These are phyloP conservation scores for Suhomyces maxii DNA, from an alignment of 1,139 yeast species.

Conservation along the genomic window DNA sequence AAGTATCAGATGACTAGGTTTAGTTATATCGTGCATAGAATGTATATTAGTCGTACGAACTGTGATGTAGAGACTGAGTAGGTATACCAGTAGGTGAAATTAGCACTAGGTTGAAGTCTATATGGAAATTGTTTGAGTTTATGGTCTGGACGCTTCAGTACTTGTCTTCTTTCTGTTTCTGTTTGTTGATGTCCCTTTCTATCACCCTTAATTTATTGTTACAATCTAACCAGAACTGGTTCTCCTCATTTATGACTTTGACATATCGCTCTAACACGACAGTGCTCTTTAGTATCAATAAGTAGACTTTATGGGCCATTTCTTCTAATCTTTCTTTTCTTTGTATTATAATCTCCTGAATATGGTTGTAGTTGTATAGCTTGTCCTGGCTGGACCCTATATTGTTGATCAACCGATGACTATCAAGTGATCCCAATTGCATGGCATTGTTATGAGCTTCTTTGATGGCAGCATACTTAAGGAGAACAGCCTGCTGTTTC, in stretches of 20 bases:
- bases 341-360: conserved; percentile 8
- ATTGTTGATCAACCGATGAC: conserved; percentile 22
- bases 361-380: conserved; percentile 18
- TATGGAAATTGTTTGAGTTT: no score
- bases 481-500: conserved; percentile 22
- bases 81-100: neutral
- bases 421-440: conserved; percentile 25
- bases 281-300: conserved; percentile 30
- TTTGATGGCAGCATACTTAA: conserved; percentile 22
- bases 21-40: conserved; percentile 1
- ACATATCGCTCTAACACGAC: conserved; percentile 30
- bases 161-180: conserved; percentile 6
- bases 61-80: neutral
- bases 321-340: conserved; percentile 16
- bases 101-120: neutral
- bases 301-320: conserved; percentile 21
- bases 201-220: conserved; percentile 17
- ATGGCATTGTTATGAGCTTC: conserved; percentile 22
- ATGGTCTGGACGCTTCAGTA: no score
- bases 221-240: conserved; percentile 27
- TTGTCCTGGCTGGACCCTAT: conserved; percentile 20
- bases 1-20: no score
- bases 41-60: conserved; percentile 6
- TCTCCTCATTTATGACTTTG: conserved; percentile 22
- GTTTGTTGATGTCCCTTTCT: conserved; percentile 9